Percentiles rank a stretch among this genome's conserved stretches.
Evolutionary conservation across 2,329 filamentous ascomycete species (phyloP).

Genomic region (Fusarium dimerum): DNA sequence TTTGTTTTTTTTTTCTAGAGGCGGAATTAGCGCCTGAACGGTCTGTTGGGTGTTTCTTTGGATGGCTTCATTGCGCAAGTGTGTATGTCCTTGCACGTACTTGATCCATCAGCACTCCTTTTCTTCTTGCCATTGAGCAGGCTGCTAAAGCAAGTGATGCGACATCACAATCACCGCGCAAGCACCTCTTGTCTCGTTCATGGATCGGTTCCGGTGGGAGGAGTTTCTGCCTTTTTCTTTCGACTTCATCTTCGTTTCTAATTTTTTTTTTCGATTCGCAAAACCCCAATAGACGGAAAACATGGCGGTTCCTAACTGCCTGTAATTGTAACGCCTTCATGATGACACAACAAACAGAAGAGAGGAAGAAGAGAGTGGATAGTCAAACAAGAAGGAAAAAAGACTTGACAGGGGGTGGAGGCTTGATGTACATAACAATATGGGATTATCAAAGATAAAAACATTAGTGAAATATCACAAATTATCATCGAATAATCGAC

Average conservation of each 20-base stretch:
- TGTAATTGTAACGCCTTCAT: slow-evolving; percentile 38
- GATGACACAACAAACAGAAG: slow-evolving; percentile 20
- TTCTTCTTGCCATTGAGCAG: neutral
- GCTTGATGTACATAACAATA: slow-evolving; percentile 27
- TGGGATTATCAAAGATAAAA: slow-evolving; percentile 3
- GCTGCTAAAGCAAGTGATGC: neutral
- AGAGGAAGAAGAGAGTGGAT: slow-evolving; percentile 19
- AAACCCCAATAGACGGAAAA: slow-evolving; percentile 34
- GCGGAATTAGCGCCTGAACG: slow-evolving; percentile 19
- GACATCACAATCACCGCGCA: neutral
- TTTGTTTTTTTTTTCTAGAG: slow-evolving; percentile 31
- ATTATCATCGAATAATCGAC: neutral
- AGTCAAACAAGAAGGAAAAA: slow-evolving; percentile 15
- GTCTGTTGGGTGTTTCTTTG: slow-evolving; percentile 31
- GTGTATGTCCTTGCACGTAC: neutral
- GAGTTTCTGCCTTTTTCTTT: slow-evolving; percentile 21
- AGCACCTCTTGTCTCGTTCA: neutral
- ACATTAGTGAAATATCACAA: neutral
- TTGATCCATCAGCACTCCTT: neutral
- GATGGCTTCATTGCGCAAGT: slow-evolving; percentile 17
- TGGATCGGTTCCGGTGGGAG: neutral
- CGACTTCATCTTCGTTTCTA: slow-evolving; percentile 21
- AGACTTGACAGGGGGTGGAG: slow-evolving; percentile 14
- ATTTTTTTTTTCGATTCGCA: slow-evolving; percentile 27
- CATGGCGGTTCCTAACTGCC: slow-evolving; percentile 27